A percentile compares a stretch with the other conserved stretches of the same genome.
phyloP scores from a whole-genome alignment of 192 early-diverging fungal species.

The Paraglomus occultum region DNA sequence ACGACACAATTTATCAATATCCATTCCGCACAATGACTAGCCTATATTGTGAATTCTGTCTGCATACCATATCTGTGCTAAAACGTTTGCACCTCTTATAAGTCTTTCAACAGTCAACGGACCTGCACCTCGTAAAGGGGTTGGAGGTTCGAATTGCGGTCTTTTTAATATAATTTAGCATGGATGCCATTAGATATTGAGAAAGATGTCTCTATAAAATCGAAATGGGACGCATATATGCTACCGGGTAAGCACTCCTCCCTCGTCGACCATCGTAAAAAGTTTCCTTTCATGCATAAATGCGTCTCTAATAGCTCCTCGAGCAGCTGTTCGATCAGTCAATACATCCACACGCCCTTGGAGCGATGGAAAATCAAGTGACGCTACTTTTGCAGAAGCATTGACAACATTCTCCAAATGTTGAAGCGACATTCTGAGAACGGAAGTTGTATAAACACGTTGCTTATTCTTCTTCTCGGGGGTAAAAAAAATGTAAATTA shows the following conservation, averaged over 20 bases:
- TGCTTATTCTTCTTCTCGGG: too few relatives aligned
- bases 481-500: too few relatives aligned
- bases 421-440: too few relatives aligned
- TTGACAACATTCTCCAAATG: conserved; percentile 16
- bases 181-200: too few relatives aligned
- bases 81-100: conserved; percentile 24
- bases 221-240: too few relatives aligned
- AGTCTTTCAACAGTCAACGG: conserved; percentile 25
- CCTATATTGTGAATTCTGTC: too few relatives aligned
- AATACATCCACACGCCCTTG: conserved; percentile 9
- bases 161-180: neutral
- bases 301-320: conserved; percentile 16
- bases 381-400: conserved; percentile 9
- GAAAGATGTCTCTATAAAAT: too few relatives aligned
- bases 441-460: too few relatives aligned
- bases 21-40: too few relatives aligned
- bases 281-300: conserved; percentile 21
- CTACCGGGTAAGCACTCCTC: neutral
- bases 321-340: neutral
- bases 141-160: conserved; percentile 23
- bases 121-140: conserved; percentile 21
- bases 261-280: conserved; percentile 22
- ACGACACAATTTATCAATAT: too few relatives aligned
- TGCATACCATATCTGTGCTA: conserved; percentile 27
- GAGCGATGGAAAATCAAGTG: conserved; percentile 15